Evolutionary conservation across 352 stramenopile species (phyloP).

Genomic region (Phytophthora brassicae): DNA sequence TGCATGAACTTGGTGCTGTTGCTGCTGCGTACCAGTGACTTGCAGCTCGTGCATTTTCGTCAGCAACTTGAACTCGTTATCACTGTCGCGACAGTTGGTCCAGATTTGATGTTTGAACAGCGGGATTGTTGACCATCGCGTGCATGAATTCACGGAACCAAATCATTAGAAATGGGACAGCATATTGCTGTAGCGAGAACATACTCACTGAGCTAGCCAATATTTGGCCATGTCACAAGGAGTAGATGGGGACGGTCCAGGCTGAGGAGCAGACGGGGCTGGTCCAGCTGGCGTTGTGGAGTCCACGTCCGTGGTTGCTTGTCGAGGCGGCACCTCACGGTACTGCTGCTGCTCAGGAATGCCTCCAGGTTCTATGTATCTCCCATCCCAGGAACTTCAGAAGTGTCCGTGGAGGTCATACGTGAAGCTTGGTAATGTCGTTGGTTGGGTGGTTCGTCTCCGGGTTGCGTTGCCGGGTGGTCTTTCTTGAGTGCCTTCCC

Average conservation of each 20-base stretch:
- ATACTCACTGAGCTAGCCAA: neutral
- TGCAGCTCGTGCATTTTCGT: constrained; percentile 1
- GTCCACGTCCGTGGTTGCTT: neutral
- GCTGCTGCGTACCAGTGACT: neutral
- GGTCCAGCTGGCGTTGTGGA: neutral
- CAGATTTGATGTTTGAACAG: constrained; percentile 16
- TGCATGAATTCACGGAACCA: constrained; percentile 21
- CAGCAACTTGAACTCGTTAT: constrained; percentile 12
- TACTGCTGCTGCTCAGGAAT: neutral
- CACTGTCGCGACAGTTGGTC: constrained; percentile 9
- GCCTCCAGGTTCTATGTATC: neutral
- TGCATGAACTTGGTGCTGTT: neutral
- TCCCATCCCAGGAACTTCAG: neutral
- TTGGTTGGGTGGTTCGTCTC: constrained; percentile 10
- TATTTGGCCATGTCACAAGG: neutral
- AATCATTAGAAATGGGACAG: constrained; percentile 15
- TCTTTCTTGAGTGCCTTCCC: constrained; percentile 3
- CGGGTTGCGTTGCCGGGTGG: neutral
- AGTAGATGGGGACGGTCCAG: neutral
- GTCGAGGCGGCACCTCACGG: neutral
- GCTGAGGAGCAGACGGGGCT: no score
- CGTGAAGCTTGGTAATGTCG: constrained; percentile 4
- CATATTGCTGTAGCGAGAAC: constrained; percentile 5
- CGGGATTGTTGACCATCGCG: neutral
- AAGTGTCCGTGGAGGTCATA: neutral